A percentile compares a stretch with the other conserved stretches of the same genome.
Conservation (phyloP, 345 rosid genomes). For the Rhodamnia rubescens region DNA sequence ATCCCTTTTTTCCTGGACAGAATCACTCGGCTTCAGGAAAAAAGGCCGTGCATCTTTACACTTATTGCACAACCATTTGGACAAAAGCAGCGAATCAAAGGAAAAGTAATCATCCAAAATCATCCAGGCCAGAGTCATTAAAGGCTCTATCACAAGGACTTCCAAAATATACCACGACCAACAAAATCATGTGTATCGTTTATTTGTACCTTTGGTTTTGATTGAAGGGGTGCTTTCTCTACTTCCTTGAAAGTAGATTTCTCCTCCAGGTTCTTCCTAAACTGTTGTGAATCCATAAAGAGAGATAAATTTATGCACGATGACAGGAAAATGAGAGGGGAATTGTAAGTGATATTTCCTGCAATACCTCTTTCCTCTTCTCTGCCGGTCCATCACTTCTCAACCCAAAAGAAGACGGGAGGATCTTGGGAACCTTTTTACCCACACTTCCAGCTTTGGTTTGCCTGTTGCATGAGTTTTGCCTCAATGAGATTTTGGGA, state of each 20-base stretch:
- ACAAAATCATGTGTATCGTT: not conserved
- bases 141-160: not conserved
- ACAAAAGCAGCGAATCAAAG: not conserved
- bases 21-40: not conserved
- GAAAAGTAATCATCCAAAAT: not conserved
- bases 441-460: not conserved
- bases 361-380: slow-evolving; percentile 34
- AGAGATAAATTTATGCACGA: not conserved
- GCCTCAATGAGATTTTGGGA: not conserved
- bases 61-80: not conserved
- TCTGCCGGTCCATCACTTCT: slow-evolving; percentile 23
- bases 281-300: slow-evolving; percentile 13
- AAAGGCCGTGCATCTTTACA: not conserved
- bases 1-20: slow-evolving; percentile 30
- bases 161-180: not conserved
- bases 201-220: slow-evolving; percentile 36
- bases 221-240: slow-evolving; percentile 11
- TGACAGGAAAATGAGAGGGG: not conserved
- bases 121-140: not conserved
- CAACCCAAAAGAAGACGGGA: slow-evolving; percentile 28
- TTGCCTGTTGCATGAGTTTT: slow-evolving; percentile 6
- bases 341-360: not conserved
- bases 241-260: slow-evolving; percentile 21
- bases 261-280: slow-evolving; percentile 23
- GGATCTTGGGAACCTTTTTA: slow-evolving; percentile 38